Percentiles rank a stretch among this genome's conserved stretches.
These are phyloP conservation scores for Alternaria sp. DNA, from an alignment of 2,329 filamentous ascomycete genomes.

Conservation along the genomic window DNA sequence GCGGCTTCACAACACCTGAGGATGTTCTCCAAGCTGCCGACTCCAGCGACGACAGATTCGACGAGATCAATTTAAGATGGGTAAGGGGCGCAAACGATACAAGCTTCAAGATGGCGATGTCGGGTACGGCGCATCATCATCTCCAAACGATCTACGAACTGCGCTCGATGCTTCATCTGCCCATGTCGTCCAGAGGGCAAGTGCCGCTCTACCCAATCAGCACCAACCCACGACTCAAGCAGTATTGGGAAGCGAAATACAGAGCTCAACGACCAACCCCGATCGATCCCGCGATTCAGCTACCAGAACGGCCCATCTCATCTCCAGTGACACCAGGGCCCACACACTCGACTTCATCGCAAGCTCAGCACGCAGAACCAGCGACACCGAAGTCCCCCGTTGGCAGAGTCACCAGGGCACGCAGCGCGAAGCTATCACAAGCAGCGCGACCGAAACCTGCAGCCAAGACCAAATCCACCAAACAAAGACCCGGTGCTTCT, in stretches of 20 bases:
- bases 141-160: conserved; percentile 20
- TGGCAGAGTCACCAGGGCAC: neutral
- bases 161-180: conserved; percentile 13
- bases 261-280: neutral
- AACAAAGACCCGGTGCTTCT: neutral
- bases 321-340: neutral
- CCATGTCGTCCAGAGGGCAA: conserved; percentile 14
- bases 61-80: conserved; percentile 25
- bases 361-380: neutral
- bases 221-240: neutral
- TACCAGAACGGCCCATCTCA: neutral
- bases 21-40: conserved; percentile 20
- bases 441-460: neutral
- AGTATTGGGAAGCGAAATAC: conserved; percentile 8
- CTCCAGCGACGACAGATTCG: conserved; percentile 4
- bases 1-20: conserved; percentile 22
- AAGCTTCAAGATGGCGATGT: neutral
- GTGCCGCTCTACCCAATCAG: conserved; percentile 21
- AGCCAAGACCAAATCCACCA: neutral
- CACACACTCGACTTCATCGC: neutral
- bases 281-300: neutral
- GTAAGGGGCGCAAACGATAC: conserved; percentile 15
- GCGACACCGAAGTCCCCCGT: neutral
- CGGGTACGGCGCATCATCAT: conserved; percentile 16
- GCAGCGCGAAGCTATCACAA: neutral